Percentiles rank a stretch among this genome's conserved stretches.
Evolutionary conservation across 148 eudicot genomes (phyloP).

Genomic region (Spergularia bocconei): DNA sequence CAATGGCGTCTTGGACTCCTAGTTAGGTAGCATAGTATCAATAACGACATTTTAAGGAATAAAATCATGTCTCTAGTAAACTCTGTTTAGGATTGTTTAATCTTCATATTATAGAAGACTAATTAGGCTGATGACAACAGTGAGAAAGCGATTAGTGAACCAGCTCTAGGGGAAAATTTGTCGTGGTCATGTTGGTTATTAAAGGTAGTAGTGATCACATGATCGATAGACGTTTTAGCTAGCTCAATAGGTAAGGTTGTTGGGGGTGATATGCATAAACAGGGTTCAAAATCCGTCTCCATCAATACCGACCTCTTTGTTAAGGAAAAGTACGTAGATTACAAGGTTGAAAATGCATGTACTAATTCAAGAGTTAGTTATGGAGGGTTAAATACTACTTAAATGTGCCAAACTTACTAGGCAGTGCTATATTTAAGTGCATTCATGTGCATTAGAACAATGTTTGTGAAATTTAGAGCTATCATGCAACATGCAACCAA

Average conservation of each 20-base stretch:
- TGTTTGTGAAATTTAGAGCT: not conserved
- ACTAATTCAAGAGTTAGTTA: constrained; percentile 4
- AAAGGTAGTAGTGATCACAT: not conserved
- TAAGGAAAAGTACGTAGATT: too few relatives aligned
- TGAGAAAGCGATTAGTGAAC: constrained; percentile 7
- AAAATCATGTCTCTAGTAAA: not conserved
- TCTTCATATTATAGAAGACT: not conserved
- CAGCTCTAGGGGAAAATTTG: not conserved
- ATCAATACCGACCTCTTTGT: too few relatives aligned
- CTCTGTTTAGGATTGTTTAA: not conserved
- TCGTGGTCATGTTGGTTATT: not conserved
- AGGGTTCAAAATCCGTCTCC: not conserved
- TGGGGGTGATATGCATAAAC: too few relatives aligned
- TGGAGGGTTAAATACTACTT: constrained; percentile 17
- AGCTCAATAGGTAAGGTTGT: too few relatives aligned
- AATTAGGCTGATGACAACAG: constrained; percentile 2
- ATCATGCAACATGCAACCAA: constrained; percentile 6
- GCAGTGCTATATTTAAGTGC: not conserved
- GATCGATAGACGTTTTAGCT: too few relatives aligned
- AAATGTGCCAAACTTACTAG: constrained; percentile 14
- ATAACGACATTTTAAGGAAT: not conserved
- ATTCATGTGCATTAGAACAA: not conserved
- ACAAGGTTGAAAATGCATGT: not conserved
- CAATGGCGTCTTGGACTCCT: constrained; percentile 6
- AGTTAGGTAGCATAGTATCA: not conserved